Conservation (phyloP, 768 basidiomycete genomes). For the Psilocybe cubensis region DNA sequence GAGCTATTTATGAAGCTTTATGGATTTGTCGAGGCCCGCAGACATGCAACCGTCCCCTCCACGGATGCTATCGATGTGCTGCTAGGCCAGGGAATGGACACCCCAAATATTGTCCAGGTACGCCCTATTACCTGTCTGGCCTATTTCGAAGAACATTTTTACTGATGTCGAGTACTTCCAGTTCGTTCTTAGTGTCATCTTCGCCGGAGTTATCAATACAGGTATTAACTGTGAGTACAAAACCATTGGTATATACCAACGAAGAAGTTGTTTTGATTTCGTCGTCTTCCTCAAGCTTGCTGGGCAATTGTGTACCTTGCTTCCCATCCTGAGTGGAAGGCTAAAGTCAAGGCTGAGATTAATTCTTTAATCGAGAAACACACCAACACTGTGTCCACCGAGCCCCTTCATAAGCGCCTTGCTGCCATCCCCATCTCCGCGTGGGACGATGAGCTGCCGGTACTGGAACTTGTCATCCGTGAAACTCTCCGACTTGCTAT, state of each 20-base stretch:
- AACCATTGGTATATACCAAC: conserved; percentile 8
- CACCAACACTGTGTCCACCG: conserved; percentile 24
- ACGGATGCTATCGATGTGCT: conserved; percentile 39
- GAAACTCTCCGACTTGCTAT: conserved; percentile 42
- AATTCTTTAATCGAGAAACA: conserved; percentile 32
- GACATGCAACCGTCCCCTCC: conserved; percentile 25
- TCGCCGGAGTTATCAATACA: conserved; percentile 40
- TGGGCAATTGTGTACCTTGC: conserved; percentile 41
- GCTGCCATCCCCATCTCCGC: conserved; percentile 35
- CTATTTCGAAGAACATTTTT: too few species aligned
- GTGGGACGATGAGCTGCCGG: conserved; percentile 47
- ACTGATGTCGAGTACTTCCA: conserved; percentile 9
- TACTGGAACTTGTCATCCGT: conserved; percentile 39
- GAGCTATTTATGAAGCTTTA: conserved; percentile 31
- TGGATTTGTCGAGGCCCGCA: conserved; percentile 30
- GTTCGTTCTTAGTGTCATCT: conserved; percentile 36
- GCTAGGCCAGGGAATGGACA: conserved; percentile 30
- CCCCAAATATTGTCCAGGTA: conserved; percentile 30
- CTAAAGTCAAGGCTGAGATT: conserved; percentile 34
- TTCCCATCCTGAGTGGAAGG: conserved; percentile 38
- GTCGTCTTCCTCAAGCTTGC: conserved; percentile 28
- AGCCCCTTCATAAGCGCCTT: conserved; percentile 38
- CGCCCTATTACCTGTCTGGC: conserved; percentile 4
- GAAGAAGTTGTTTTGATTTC: not conserved
- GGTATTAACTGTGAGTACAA: conserved; percentile 32